Evolutionary conservation across 2,329 filamentous ascomycete genomes (phyloP), one percentile per base, ranked within the genome.

Genomic region (Monilinia fructigena): DNA sequence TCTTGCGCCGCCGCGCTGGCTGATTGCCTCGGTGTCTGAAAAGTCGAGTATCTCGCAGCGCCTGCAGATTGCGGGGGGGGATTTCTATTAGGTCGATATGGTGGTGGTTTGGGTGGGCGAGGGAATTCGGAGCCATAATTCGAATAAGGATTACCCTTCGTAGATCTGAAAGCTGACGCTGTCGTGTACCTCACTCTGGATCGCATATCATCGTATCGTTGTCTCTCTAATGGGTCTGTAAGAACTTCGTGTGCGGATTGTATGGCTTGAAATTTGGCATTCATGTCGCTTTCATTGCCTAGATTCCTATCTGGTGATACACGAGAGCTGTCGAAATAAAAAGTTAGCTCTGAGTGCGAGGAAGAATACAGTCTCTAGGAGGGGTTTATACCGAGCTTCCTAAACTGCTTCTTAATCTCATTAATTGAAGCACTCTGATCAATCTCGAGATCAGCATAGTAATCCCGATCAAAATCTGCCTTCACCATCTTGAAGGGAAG

Each of bases 301-400:
- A 86, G 86, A 74, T 91, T 90, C 67, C 88, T 84, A 76, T 91
- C 89, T 26, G 89, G 74, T 91, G 89, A 73, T 86, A 90, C 74
- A 85, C 84, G 56, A 90, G 80, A 63, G 88, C 88, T 86, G 68
- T 40, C 16, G 45, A 48, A 18, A 42, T 31, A 28, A 38, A 31
- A 56, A 16, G 45, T 66, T 55, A 66, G 65, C 42, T 50, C n/a
- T 66, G 40, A 38, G 35, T 26, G 40, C 50, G 31, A 40, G 35
- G 52, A 28, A 35, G 26, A 40, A 31, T 31, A 18, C 28, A 28
- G 4, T 61, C 40, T 42, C 40, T 4, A 14, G 18, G 8, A 42
- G 55, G 70, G 64, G 54, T 31, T 66, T 79, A 69, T 77, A 86
- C 85, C 85, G 74, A 91, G 81, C 76, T 87, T 88, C 72, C 86